Evolutionary conservation across 2,329 filamentous ascomycete genomes (phyloP), one percentile per base, ranked within the genome.

Genomic region (Aureobasidium melanogenum): DNA sequence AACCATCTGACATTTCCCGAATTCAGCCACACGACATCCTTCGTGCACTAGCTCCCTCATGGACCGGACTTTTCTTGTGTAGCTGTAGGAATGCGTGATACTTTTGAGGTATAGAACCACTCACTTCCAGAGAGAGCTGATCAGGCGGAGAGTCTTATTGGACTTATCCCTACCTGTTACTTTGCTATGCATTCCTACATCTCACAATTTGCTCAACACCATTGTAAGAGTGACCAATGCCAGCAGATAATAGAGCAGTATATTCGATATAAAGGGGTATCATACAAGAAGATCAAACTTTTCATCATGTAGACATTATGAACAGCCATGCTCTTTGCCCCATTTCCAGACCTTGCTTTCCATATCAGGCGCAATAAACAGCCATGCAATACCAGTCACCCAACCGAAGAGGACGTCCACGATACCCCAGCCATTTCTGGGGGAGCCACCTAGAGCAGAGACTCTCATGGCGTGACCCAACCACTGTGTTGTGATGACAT

Each of bases 401-500:
- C 81, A 84, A 62, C 77, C 76, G 46, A 79, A 77, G 52, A 84
- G 62, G 2, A 81, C 83, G 66, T 86, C 83, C 17, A 77, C 67
- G 12, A 85, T 65, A 32, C 47, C 38, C 62, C 79, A 71, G 39
- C 76, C 79, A 64, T 84, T 81, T 64, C 80, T 77, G 30, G 79
- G 78, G 65, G 79, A 82, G 36, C 79, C 77, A 5, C 80, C 80
- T 63, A 84, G 69, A 28, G 75, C 71, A 28, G 76, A 75, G 22
- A 82, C 87, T 66, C 87, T 85, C 84, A 97, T 88, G 62, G 90
- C 69, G 61, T 83, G 75, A 1, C 88, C 89, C 50, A 96, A 71
- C 64, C 86, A 84, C 63, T 85, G 87, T 12, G 91, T 89, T 0
- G 89, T 87, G 47, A 96, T 83, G 68, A 90, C 80, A 72, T 89